Evolutionary conservation across 192 early-diverging fungal genomes (phyloP).

Genomic region (Backusella psychrophila): DNA sequence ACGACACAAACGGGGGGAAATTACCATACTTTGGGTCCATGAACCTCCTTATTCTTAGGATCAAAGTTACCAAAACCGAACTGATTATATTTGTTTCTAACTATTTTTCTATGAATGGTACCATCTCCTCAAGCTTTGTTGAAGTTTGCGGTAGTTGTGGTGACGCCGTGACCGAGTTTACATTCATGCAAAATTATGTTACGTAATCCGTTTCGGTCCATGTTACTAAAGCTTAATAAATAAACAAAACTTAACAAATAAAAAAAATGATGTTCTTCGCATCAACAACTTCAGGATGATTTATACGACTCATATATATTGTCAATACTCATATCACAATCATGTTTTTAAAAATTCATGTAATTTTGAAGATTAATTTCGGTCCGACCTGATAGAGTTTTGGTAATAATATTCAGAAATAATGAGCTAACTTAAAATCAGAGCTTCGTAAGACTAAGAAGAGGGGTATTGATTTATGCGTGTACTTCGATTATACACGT

Average conservation of each 20-base stretch:
- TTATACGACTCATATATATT: background rate
- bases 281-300: background rate
- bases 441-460: no score
- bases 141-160: background rate
- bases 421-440: no score
- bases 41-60: background rate
- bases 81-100: background rate
- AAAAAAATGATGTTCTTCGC: background rate
- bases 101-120: background rate
- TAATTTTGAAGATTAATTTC: background rate
- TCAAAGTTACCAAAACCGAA: background rate
- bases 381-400: background rate
- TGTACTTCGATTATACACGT: no score
- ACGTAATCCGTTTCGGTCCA: background rate
- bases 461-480: no score
- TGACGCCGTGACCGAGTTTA: background rate
- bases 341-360: background rate
- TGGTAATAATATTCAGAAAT: no score
- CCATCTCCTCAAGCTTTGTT: background rate
- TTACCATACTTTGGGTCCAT: background rate
- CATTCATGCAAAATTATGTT: background rate
- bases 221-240: background rate
- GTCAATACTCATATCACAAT: background rate
- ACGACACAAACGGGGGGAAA: background rate
- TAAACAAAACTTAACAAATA: background rate